Evolutionary conservation across 768 basidiomycete species (phyloP), one percentile per base, ranked within the genome.

Genomic region (Lactifluus subvellereus): DNA sequence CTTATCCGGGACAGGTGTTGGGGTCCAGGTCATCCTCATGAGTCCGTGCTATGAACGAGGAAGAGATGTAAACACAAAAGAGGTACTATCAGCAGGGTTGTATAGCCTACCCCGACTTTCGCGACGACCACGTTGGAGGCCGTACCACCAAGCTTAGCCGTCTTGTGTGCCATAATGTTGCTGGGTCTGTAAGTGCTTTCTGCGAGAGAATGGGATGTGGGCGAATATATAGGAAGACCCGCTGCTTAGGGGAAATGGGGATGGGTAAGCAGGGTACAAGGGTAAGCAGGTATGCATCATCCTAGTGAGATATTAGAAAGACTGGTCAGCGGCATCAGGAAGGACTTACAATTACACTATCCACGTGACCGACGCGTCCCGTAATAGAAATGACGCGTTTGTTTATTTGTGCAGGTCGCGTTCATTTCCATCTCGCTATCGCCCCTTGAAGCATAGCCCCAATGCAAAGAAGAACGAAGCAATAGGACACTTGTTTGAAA

Each of bases 1-100:
- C 61, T 84, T 84, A 61, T 88, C 85, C 1, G 82, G 73, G 42
- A 79, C 72, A 10, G 77, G 76, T n/a, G 68, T 72, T n/a, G 78
- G 74, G n/a, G 67, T 78, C 84, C 77, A 82, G 74, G 82, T 86
- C 77, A 85, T 80, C 69, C 78, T 74, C 82, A 84, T 82, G 53
- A 85, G 73, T 0, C 84, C 84, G 35, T 67, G 68, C 82, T 78
- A 73, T 75, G 48, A 30, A 37, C 6, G 10, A n/a, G 18, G 20
- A 4, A 51, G 53, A 33, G n/a, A 6, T 51, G 27, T 27, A 16
- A 16, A 18, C 18, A 48, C 2, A 2, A 56, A 16, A 6, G 30
- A 54, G 22, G 14, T 37, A 11, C 30, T 10, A 13, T n/a, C 10
- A 18, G 3, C 6, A 54, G 11, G 43, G 14, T 3, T 13, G 27